Conservation (phyloP, 208 protist species). For the Trichomonas tenax region DNA sequence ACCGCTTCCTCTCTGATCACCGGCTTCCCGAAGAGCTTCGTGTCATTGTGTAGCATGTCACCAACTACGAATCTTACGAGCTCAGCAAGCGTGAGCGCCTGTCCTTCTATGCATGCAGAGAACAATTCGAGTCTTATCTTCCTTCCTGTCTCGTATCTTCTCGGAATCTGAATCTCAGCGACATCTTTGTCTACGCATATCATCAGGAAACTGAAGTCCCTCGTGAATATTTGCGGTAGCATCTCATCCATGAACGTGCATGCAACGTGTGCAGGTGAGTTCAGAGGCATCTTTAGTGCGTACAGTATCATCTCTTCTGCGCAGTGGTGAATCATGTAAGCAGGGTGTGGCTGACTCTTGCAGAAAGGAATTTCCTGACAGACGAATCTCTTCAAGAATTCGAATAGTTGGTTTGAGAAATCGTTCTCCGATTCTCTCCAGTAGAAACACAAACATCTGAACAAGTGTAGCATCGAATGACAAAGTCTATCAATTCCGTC, state of each 20-base stretch:
- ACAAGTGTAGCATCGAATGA: not conserved
- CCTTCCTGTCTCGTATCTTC: not conserved
- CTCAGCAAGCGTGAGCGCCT: not conserved
- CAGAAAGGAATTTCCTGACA: not conserved
- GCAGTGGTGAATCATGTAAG: not conserved
- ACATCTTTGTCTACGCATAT: not conserved
- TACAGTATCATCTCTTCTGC: not conserved
- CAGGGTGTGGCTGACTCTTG: not conserved
- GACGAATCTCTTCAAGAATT: not conserved
- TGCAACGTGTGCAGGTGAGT: not conserved
- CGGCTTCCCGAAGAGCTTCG: not conserved
- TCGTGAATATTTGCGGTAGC: not conserved
- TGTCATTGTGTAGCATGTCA: not conserved
- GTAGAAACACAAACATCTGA: not conserved
- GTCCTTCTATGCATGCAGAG: not conserved
- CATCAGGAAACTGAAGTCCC: not conserved
- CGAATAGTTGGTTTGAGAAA: not conserved
- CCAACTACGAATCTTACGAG: not conserved
- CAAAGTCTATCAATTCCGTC: not conserved
- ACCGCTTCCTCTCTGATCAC: not conserved
- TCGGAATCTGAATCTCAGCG: not conserved
- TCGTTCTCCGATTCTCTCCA: not conserved
- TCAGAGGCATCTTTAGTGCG: not conserved
- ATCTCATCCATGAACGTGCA: not conserved
- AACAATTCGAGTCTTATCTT: not conserved